Conservation (phyloP, 805 yeast species). For the Candida succiphila region DNA sequence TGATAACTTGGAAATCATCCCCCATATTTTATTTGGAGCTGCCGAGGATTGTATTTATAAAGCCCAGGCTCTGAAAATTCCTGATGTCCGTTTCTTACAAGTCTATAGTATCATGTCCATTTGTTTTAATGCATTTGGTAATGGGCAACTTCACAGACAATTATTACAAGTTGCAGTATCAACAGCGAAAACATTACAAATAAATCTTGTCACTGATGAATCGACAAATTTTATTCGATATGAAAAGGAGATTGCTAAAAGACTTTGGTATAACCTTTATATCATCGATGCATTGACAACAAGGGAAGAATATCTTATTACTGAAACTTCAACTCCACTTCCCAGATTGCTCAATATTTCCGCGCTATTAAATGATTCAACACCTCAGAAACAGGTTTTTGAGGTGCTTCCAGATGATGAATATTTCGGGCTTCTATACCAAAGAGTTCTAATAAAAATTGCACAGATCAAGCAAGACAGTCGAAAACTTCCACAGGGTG, state of each 20-base stretch:
- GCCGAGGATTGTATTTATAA: conserved; percentile 12
- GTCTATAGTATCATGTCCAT: conserved; percentile 14
- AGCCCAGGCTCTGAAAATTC: conserved; percentile 13
- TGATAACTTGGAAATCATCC: conserved; percentile 7
- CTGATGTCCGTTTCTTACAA: conserved; percentile 15
- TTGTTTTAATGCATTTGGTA: conserved; percentile 16
- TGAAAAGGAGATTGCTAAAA: conserved; percentile 11
- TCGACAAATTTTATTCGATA: conserved; percentile 3
- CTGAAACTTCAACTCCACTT: conserved; percentile 9
- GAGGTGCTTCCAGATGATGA: conserved; percentile 8
- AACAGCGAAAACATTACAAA: conserved; percentile 8
- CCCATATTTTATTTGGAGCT: conserved; percentile 11
- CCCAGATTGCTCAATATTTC: conserved; percentile 10
- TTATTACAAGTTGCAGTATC: conserved; percentile 11
- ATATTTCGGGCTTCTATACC: conserved; percentile 12
- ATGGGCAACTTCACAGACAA: conserved; percentile 11
- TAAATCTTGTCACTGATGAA: conserved; percentile 4
- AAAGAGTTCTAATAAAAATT: conserved; percentile 11
- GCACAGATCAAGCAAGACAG: conserved; percentile 14
- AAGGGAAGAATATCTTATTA: conserved; percentile 11
- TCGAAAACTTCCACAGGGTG: conserved; percentile 2
- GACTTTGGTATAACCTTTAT: conserved; percentile 15
- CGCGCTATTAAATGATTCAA: conserved; percentile 4
- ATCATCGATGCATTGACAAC: conserved; percentile 17
- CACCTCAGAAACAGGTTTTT: conserved; percentile 1